phyloP scores from a whole-genome alignment of 2,329 filamentous ascomycete genomes.

The Xylariaceae sp. region DNA sequence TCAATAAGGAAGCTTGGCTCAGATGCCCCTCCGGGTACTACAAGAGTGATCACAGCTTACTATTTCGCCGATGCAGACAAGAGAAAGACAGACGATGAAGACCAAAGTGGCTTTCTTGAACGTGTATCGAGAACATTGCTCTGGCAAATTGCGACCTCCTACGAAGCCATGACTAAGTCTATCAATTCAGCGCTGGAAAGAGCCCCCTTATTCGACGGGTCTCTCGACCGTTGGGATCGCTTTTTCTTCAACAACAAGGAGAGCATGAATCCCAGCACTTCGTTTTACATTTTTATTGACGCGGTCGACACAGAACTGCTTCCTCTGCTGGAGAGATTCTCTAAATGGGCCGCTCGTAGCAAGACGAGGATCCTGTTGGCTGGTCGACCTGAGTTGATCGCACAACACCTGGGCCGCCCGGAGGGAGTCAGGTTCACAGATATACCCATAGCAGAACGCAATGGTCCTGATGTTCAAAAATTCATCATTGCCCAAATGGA shows the following conservation, averaged over 20 bases:
- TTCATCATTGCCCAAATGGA: constrained; percentile 33
- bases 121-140: constrained; percentile 28
- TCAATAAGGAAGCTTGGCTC: constrained; percentile 24
- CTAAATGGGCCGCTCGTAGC: constrained; percentile 14
- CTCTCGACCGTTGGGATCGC: constrained; percentile 31
- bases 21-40: constrained; percentile 17
- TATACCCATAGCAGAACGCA: constrained; percentile 27
- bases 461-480: constrained; percentile 29
- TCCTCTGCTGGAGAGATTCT: constrained; percentile 26
- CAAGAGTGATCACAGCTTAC: constrained; percentile 27
- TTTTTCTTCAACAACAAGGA: constrained; percentile 34
- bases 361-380: constrained; percentile 31
- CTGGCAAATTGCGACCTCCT: constrained; percentile 33
- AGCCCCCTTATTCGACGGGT: constrained; percentile 24
- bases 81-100: constrained; percentile 29
- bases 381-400: constrained; percentile 19
- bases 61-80: constrained; percentile 32
- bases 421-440: constrained; percentile 16
- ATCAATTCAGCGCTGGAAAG: constrained; percentile 28
- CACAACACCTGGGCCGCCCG: constrained; percentile 13
- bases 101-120: constrained; percentile 21
- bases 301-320: constrained; percentile 25
- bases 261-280: constrained; percentile 28
- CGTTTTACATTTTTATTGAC: constrained; percentile 35
- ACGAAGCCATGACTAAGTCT: constrained; percentile 34